phyloP scores from a whole-genome alignment of 2,329 filamentous ascomycete species.

The Dendryphion nanum region DNA sequence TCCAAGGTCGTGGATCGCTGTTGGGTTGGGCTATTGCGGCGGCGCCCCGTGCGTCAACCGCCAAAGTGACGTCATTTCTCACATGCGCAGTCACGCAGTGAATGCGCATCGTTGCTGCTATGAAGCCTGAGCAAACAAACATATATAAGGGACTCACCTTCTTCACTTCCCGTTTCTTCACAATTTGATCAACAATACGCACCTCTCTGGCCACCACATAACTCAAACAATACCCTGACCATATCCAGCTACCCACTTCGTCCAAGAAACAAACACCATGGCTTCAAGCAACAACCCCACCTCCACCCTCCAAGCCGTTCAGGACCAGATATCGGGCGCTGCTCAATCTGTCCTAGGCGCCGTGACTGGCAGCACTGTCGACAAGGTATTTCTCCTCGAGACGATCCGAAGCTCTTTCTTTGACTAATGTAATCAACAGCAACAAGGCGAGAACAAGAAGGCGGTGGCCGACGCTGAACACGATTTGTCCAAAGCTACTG shows the following conservation, averaged over 20 bases:
- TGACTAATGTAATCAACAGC: constrained; percentile 38
- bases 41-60: constrained; percentile 1
- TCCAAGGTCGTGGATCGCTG: too few species aligned
- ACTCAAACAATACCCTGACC: too few species aligned
- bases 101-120: too few species aligned
- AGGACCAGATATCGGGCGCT: constrained; percentile 66
- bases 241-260: too few species aligned
- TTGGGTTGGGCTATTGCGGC: too few species aligned
- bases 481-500: constrained; percentile 71
- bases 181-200: too few species aligned
- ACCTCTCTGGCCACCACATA: too few species aligned
- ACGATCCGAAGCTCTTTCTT: neutral
- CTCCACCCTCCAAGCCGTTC: constrained; percentile 72
- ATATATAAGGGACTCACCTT: constrained; percentile 4
- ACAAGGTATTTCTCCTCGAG: constrained; percentile 51
- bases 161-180: too few species aligned
- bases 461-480: constrained; percentile 65
- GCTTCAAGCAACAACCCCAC: constrained; percentile 53
- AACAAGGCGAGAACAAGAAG: constrained; percentile 64
- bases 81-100: too few species aligned
- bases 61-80: neutral
- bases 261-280: constrained; percentile 45
- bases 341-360: constrained; percentile 70
- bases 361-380: constrained; percentile 68
- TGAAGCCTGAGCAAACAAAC: too few species aligned